Evolutionary conservation across 1,284 basidiomycete species (phyloP).

Genomic region (Phellinidium pouzarii): DNA sequence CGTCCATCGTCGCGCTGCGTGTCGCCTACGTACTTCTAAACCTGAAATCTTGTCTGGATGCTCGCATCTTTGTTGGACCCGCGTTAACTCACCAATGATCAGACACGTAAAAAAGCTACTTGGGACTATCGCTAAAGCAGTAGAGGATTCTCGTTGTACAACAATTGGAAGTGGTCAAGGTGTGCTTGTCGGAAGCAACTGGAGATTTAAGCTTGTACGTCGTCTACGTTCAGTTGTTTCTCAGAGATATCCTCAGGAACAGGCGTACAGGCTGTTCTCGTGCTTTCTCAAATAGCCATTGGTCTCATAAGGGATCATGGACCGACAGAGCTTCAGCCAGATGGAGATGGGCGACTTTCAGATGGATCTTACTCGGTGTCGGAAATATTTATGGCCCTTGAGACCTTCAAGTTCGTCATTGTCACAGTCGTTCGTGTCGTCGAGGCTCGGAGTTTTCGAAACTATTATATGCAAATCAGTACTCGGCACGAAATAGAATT

Average conservation of each 20-base stretch:
- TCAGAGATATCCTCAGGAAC: not conserved
- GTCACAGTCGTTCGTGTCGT: not conserved
- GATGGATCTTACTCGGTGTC: not conserved
- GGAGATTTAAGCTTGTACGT: constrained; percentile 6
- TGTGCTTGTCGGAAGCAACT: not conserved
- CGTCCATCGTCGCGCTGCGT: no score
- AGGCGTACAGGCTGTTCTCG: constrained; percentile 7
- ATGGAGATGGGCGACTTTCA: not conserved
- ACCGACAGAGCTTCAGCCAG: not conserved
- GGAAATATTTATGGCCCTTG: constrained; percentile 6
- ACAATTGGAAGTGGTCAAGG: not conserved
- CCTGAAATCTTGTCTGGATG: not conserved
- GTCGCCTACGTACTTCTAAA: no score
- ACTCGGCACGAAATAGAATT: not conserved
- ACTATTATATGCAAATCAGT: not conserved
- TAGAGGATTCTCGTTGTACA: constrained; percentile 1
- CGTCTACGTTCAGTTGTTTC: not conserved
- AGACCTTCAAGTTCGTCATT: constrained; percentile 4
- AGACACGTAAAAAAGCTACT: constrained; percentile 13
- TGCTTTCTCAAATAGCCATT: constrained; percentile 9
- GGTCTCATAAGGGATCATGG: constrained; percentile 1
- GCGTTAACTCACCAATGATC: constrained; percentile 3
- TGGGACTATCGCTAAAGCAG: constrained; percentile 1
- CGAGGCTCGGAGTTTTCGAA: not conserved
- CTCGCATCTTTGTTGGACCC: constrained; percentile 1